These are phyloP conservation scores for Phytophthora aleatoria DNA, from an alignment of 352 stramenopile species.

Conservation along the genomic window DNA sequence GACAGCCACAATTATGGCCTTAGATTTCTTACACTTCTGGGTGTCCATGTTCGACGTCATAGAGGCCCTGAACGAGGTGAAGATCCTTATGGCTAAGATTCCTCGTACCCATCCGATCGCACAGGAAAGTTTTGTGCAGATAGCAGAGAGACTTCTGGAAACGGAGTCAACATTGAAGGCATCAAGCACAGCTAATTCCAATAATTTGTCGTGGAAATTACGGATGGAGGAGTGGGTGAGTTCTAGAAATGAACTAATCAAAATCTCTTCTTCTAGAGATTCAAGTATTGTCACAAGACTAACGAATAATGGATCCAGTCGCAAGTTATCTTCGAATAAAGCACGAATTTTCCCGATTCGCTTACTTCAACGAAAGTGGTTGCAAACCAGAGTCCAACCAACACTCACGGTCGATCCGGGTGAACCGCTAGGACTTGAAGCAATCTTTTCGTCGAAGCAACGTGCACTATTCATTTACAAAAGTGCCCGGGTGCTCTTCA, in stretches of 20 bases:
- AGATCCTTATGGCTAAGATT: slow-evolving; percentile 26
- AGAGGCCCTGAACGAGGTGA: slow-evolving; percentile 15
- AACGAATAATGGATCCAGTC: background rate
- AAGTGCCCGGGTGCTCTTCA: slow-evolving; percentile 39
- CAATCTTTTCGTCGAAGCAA: slow-evolving; percentile 22
- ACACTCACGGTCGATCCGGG: background rate
- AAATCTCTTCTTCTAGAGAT: slow-evolving; percentile 2
- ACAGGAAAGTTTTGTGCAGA: slow-evolving; percentile 23
- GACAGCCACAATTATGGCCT: slow-evolving; percentile 14
- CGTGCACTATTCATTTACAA: slow-evolving; percentile 30
- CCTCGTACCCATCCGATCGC: slow-evolving; percentile 5
- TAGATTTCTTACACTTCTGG: slow-evolving; percentile 29
- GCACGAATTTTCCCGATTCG: slow-evolving; percentile 17
- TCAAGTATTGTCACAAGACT: background rate
- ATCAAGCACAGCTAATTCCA: background rate
- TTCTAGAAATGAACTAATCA: slow-evolving; percentile 1
- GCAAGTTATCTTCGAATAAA: background rate
- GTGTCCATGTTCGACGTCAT: slow-evolving; percentile 29
- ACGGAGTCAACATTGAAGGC: background rate
- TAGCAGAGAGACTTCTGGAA: slow-evolving; percentile 18
- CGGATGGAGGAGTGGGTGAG: slow-evolving; percentile 14
- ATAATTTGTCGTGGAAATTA: background rate
- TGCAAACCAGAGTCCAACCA: slow-evolving; percentile 1
- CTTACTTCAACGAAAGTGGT: slow-evolving; percentile 1
- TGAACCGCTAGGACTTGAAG: slow-evolving; percentile 8